These are phyloP conservation scores for Ceratocystis huliohia DNA, from an alignment of 2,329 filamentous ascomycete genomes.

Conservation along the genomic window DNA sequence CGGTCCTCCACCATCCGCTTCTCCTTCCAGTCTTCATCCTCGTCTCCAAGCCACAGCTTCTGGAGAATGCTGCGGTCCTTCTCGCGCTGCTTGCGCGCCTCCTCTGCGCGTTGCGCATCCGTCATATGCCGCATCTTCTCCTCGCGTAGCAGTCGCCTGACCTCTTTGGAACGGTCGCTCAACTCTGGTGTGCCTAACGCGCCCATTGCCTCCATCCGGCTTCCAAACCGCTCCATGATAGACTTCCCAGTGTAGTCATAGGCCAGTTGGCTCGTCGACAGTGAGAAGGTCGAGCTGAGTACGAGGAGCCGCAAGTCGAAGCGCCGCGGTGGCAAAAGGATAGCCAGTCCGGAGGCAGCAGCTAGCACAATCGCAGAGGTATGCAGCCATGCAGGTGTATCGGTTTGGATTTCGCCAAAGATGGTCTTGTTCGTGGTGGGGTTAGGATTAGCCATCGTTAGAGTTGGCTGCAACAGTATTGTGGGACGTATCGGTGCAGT, in stretches of 20 bases:
- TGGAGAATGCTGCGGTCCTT: slow-evolving; percentile 29
- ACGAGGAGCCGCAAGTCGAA: slow-evolving; percentile 39
- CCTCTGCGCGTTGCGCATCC: slow-evolving; percentile 27
- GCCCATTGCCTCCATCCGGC: slow-evolving; percentile 32
- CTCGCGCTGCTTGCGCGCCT: slow-evolving; percentile 26
- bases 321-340: slow-evolving; percentile 40
- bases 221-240: slow-evolving; percentile 36
- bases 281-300: slow-evolving; percentile 38
- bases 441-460: neutral
- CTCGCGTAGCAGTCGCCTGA: slow-evolving; percentile 35
- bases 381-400: slow-evolving; percentile 32
- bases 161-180: slow-evolving; percentile 41
- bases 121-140: slow-evolving; percentile 31
- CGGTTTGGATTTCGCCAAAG: slow-evolving; percentile 15
- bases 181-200: slow-evolving; percentile 34
- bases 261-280: slow-evolving; percentile 42
- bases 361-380: slow-evolving; percentile 37
- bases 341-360: slow-evolving; percentile 35
- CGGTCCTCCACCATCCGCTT: slow-evolving; percentile 40
- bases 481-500: neutral
- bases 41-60: slow-evolving; percentile 47
- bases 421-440: neutral
- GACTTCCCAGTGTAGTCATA: slow-evolving; percentile 45
- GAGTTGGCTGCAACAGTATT: neutral
- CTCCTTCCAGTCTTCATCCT: slow-evolving; percentile 42